Evolutionary conservation across 2,329 filamentous ascomycete species (phyloP), one percentile per base, ranked within the genome.

Genomic region (Penicillium fuscoglaucum): DNA sequence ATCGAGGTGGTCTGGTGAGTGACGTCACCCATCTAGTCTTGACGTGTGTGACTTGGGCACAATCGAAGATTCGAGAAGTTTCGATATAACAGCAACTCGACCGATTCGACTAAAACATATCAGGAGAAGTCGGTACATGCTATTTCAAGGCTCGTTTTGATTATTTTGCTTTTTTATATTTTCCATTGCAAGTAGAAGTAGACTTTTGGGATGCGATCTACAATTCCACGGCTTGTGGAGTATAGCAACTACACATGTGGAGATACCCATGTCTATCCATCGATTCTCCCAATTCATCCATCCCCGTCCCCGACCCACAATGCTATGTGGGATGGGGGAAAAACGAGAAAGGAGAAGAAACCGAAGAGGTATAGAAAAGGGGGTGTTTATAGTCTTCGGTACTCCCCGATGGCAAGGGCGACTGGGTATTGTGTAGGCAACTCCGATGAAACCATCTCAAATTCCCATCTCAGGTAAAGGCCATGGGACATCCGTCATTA

Each of bases 31-130:
- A n/a, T 37, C 13, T n/a, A 48, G 46, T 48, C 31, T 48, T 48
- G 46, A 48, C 46, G 46, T 48, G 46, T 71, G 70, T 69, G 70
- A 74, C 68, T 66, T 69, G 69, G 59, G 62, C 15, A 17, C 12
- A 28, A 66, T 67, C 56, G 74, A 76, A 76, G 60, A 55, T 76
- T 76, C 74, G 60, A 66, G 74, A 76, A 76, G 60, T 47, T 75
- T 76, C 74, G 43, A 64, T 45, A 12, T 33, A 48, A 39, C 39
- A 13, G 15, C 19, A 44, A 54, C 29, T 6, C 40, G 29, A 33
- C 31, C 21, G 13, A 44, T 35, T 15, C 7, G 12, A 19, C 12
- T 24, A 9, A 15, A 37, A 15, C 6, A 13, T 7, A 13, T 10
- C 41, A 17, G 39, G 12, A 26, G 15, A 46, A 33, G 1, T 40